Conservation (phyloP, 768 basidiomycete genomes). For the Pulveroboletus sp. region DNA sequence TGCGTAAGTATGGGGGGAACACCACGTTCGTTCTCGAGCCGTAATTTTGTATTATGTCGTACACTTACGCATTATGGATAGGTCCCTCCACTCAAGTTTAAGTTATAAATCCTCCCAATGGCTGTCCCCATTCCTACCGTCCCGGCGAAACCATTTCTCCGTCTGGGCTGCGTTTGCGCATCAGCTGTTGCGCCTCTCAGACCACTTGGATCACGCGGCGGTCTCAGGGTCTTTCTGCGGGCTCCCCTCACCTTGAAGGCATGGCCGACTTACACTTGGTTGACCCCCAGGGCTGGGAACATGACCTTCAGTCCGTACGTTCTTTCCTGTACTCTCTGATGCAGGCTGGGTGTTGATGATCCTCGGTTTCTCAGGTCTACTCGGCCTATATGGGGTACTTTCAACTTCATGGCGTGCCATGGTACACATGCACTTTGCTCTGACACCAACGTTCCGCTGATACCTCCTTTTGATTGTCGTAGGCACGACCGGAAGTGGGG, state of each 20-base stretch:
- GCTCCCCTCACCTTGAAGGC: not conserved
- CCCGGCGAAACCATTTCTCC: not conserved
- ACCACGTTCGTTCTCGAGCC: conserved; percentile 11
- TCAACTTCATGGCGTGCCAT: conserved; percentile 62
- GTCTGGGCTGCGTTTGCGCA: not conserved
- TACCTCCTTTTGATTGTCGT: not conserved
- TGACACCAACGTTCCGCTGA: not conserved
- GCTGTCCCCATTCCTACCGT: not conserved
- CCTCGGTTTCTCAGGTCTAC: conserved; percentile 42
- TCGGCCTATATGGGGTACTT: conserved; percentile 78
- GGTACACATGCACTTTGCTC: conserved; percentile 35
- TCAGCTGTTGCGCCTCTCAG: not conserved
- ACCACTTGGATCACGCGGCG: not conserved
- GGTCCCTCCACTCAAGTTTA: conserved; percentile 5
- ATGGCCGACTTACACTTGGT: conserved; percentile 73
- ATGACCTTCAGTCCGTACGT: conserved; percentile 72
- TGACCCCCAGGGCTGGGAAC: conserved; percentile 74
- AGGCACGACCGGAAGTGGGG: conserved; percentile 85
- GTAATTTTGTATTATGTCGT: conserved; percentile 13
- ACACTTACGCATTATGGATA: conserved; percentile 15
- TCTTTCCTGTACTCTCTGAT: not conserved
- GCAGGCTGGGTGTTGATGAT: not conserved
- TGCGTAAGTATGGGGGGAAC: conserved; percentile 3
- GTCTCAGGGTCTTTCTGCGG: not conserved
- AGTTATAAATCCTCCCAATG: conserved; percentile 13